Conservation (phyloP, 2,329 filamentous ascomycete genomes). For the Bipolaris sorokiniana region DNA sequence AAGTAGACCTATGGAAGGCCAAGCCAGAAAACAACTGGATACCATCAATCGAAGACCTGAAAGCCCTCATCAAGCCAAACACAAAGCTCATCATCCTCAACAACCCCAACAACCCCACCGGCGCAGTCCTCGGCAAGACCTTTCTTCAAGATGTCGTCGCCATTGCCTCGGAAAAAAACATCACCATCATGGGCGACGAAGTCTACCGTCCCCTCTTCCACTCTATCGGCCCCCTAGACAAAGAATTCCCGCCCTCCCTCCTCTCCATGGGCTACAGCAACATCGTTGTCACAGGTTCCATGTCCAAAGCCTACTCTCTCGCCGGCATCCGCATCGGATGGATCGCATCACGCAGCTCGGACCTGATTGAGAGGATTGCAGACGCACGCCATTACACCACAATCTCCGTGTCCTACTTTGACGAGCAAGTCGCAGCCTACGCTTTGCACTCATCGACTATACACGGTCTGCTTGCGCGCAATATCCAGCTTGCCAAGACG, state of each 20-base stretch:
- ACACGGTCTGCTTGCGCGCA: slow-evolving; percentile 66
- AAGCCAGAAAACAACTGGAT: slow-evolving; percentile 68
- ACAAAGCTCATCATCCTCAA: slow-evolving; percentile 75
- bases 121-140: slow-evolving; percentile 68
- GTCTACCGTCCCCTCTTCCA: slow-evolving; percentile 87
- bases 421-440: slow-evolving; percentile 78
- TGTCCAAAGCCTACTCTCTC: slow-evolving; percentile 85
- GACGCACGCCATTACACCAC: slow-evolving; percentile 80
- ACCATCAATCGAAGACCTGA: slow-evolving; percentile 70
- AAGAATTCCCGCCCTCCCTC: slow-evolving; percentile 68
- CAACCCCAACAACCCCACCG: slow-evolving; percentile 85
- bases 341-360: slow-evolving; percentile 71
- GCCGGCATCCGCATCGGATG: slow-evolving; percentile 84
- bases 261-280: slow-evolving; percentile 75
- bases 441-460: slow-evolving; percentile 71
- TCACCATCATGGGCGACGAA: slow-evolving; percentile 77
- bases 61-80: slow-evolving; percentile 67
- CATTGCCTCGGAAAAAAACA: slow-evolving; percentile 66
- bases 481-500: slow-evolving; percentile 69
- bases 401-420: slow-evolving; percentile 82
- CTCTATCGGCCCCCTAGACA: slow-evolving; percentile 61
- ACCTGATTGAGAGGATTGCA: slow-evolving; percentile 68
- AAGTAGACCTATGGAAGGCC: slow-evolving; percentile 78
- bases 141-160: slow-evolving; percentile 67
- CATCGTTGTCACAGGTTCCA: slow-evolving; percentile 75